Evolutionary conservation across 352 stramenopile species (phyloP).

Genomic region (Phytophthora idaei): DNA sequence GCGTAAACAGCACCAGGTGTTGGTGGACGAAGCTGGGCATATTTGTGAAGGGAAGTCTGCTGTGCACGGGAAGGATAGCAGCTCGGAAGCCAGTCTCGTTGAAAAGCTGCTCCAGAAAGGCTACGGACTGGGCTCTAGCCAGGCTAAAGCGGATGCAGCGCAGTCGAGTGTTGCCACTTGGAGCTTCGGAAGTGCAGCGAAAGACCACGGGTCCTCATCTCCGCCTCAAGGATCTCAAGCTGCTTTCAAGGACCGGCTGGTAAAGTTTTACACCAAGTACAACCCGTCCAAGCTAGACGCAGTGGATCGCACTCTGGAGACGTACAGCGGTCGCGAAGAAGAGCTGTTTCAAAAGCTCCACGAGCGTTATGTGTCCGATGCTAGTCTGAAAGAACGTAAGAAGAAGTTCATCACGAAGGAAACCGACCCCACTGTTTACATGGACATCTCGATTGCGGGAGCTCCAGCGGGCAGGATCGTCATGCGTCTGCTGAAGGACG

Average conservation of each 20-base stretch:
- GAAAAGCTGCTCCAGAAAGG: slow-evolving; percentile 55
- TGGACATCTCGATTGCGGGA: slow-evolving; percentile 93
- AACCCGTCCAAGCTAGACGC: slow-evolving; percentile 61
- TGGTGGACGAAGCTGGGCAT: slow-evolving; percentile 39
- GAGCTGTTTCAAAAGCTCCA: slow-evolving; percentile 73
- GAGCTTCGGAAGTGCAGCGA: not conserved
- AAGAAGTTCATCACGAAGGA: slow-evolving; percentile 55
- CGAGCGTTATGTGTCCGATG: slow-evolving; percentile 57
- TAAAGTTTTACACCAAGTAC: slow-evolving; percentile 72
- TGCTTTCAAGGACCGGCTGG: slow-evolving; percentile 46
- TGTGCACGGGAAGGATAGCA: not conserved
- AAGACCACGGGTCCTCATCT: not conserved
- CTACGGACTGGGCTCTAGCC: slow-evolving; percentile 47
- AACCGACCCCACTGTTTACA: slow-evolving; percentile 92
- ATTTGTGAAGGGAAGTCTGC: slow-evolving; percentile 24
- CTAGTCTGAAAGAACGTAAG: slow-evolving; percentile 51
- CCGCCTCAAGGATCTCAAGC: not conserved
- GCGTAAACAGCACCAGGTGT: slow-evolving; percentile 54
- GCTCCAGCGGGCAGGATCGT: slow-evolving; percentile 89
- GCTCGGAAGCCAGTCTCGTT: slow-evolving; percentile 38
- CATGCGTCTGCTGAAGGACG: slow-evolving; percentile 94
- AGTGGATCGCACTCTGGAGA: slow-evolving; percentile 61
- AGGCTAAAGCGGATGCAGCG: slow-evolving; percentile 5
- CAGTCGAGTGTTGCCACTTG: not conserved
- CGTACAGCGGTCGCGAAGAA: slow-evolving; percentile 63